phyloP scores from a whole-genome alignment of 2,329 filamentous ascomycete genomes.

The Colletotrichum brevisporum region DNA sequence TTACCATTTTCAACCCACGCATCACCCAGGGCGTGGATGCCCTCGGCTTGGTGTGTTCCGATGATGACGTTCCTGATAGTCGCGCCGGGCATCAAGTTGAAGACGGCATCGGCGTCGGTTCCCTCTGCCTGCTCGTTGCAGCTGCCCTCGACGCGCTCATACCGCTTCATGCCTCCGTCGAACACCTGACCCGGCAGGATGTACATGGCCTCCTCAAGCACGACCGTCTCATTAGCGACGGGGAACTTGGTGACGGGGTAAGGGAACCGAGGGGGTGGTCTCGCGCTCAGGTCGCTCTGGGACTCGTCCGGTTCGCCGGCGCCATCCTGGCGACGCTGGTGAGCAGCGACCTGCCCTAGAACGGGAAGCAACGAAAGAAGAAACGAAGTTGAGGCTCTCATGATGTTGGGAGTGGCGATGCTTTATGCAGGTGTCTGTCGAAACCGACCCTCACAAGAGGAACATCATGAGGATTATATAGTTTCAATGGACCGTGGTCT shows the following conservation, averaged over 20 bases:
- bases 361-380: background rate
- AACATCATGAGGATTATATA: too few species aligned
- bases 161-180: constrained; percentile 52
- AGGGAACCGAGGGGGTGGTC: constrained; percentile 45
- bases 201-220: constrained; percentile 46
- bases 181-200: constrained; percentile 48
- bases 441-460: background rate
- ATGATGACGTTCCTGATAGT: constrained; percentile 56
- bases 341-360: background rate
- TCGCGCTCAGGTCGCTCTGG: constrained; percentile 43
- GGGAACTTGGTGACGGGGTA: constrained; percentile 47
- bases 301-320: constrained; percentile 38
- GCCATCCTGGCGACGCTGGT: background rate
- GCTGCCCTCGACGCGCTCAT: constrained; percentile 53
- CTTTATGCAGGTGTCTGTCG: background rate
- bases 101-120: constrained; percentile 53
- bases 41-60: constrained; percentile 50
- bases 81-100: constrained; percentile 51
- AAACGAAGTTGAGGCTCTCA: background rate
- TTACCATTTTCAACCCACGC: constrained; percentile 47
- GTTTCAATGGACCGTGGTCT: too few species aligned
- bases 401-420: background rate
- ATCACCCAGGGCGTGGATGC: constrained; percentile 47
- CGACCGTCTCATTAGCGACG: constrained; percentile 44
- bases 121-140: constrained; percentile 60